phyloP scores from a whole-genome alignment of 495 filamentous ascomycete species.

The Umbilicaria muhlenbergii region DNA sequence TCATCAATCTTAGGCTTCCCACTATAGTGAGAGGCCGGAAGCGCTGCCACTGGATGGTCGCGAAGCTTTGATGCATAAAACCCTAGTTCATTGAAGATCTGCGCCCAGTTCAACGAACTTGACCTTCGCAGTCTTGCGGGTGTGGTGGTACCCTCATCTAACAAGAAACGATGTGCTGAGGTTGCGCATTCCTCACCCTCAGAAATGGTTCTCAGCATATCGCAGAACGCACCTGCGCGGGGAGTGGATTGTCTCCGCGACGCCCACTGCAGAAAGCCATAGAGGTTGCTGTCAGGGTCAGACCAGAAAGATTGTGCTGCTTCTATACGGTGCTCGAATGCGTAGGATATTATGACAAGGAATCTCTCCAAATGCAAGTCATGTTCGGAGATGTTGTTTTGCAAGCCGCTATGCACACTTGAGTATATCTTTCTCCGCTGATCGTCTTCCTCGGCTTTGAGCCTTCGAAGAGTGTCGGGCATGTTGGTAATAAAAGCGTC shows the following conservation, averaged over 20 bases:
- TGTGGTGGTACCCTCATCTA: conserved; percentile 64
- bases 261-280: conserved; percentile 91
- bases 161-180: conserved; percentile 71
- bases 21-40: conserved; percentile 37
- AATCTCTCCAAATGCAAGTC: conserved; percentile 80
- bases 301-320: conserved; percentile 78
- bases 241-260: conserved; percentile 84
- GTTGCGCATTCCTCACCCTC: conserved; percentile 63
- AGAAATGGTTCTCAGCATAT: conserved; percentile 79
- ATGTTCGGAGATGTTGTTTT: conserved; percentile 31
- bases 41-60: conserved; percentile 41
- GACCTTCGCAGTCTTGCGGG: conserved; percentile 57
- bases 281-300: conserved; percentile 75
- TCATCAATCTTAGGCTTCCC: conserved; percentile 52
- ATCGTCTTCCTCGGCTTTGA: conserved; percentile 81
- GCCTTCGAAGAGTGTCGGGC: conserved; percentile 73
- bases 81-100: conserved; percentile 80
- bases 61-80: conserved; percentile 55
- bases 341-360: conserved; percentile 77
- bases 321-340: conserved; percentile 70
- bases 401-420: conserved; percentile 25
- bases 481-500: conserved; percentile 87
- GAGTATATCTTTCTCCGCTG: conserved; percentile 40
- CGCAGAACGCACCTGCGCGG: conserved; percentile 85
- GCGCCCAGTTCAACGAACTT: conserved; percentile 71